Evolutionary conservation across 768 basidiomycete genomes (phyloP), one percentile per base, ranked within the genome.

Genomic region (Auriscalpium microsporum): DNA sequence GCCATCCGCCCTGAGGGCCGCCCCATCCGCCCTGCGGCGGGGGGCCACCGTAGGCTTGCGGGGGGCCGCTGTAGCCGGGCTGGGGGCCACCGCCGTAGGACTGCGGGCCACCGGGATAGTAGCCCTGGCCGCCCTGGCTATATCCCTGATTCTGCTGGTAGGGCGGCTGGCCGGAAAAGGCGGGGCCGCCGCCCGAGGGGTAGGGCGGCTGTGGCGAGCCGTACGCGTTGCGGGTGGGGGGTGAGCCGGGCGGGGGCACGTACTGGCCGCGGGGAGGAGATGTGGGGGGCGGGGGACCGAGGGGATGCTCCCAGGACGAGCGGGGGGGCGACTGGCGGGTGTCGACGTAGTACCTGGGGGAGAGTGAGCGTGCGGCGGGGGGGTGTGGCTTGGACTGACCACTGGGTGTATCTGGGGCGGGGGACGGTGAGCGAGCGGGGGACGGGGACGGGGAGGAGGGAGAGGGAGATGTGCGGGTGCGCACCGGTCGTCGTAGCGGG

Each of bases 321-420:
- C 77, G 75, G 0, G 86, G 83, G 4, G 87, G 87, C 16, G 74
- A 69, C 46, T 78, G 76, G 23, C 63, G 67, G 0, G 84, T 86
- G 62, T 90, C 81, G 46, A 90, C 85, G 59, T 90, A 90, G 73
- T 80, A 90, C 87, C 88, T 90, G 58, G 14, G 17, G 21, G 28
- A 51, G 37, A 45, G 19, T 19, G n/a, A 13, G 45, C 46, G 35
- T 44, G 45, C 28, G 3, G 28, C 19, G 54, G 37, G 35, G 38
- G 21, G 23, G 38, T 10, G 17, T 47, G 44, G 16, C 19, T 23
- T 36, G 54, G 49, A 66, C 75, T 49, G 58, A 88, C 87, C 87
- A 90, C 58, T 81, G 68, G 59, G 75, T 78, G 64, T 87, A 88
- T 52, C 83, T 84, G 64, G 53, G 50, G 33, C 44, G 64, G 56